Evolutionary conservation across 2,329 filamentous ascomycete genomes (phyloP).

Genomic region (Xylaria sp.): DNA sequence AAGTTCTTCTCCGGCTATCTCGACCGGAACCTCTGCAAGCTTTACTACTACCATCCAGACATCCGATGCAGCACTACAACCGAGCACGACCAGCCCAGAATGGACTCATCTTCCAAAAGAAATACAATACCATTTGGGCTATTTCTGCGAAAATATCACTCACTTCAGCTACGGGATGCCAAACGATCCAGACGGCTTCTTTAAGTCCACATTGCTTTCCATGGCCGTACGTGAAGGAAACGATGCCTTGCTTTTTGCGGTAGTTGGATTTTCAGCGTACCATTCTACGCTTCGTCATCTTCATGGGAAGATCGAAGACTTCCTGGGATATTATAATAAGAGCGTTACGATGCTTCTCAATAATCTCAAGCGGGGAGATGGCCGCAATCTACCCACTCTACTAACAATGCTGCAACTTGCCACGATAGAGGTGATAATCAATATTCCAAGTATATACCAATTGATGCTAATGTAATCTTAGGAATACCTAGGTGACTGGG

Average conservation of each 20-base stretch:
- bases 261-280: conserved; percentile 90
- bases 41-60: conserved; percentile 50
- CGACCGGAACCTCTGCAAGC: conserved; percentile 57
- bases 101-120: conserved; percentile 73
- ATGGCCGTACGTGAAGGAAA: conserved; percentile 73
- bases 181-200: conserved; percentile 76
- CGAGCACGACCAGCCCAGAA: conserved; percentile 53
- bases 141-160: conserved; percentile 81
- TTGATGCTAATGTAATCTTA: conserved; percentile 53
- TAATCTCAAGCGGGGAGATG: conserved; percentile 76
- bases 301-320: conserved; percentile 79
- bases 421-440: conserved; percentile 81
- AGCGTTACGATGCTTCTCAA: conserved; percentile 81
- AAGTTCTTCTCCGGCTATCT: conserved; percentile 64
- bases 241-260: conserved; percentile 84
- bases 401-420: conserved; percentile 91
- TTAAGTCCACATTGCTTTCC: conserved; percentile 76
- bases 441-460: conserved; percentile 26
- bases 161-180: conserved; percentile 86
- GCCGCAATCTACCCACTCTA: conserved; percentile 78
- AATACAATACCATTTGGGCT: conserved; percentile 80
- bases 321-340: conserved; percentile 89
- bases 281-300: conserved; percentile 79
- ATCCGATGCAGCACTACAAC: conserved; percentile 48
- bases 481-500: conserved; percentile 97